Evolutionary conservation across 176 grass and related monocot species (phyloP).

Genomic region (Thalia dealbata): DNA sequence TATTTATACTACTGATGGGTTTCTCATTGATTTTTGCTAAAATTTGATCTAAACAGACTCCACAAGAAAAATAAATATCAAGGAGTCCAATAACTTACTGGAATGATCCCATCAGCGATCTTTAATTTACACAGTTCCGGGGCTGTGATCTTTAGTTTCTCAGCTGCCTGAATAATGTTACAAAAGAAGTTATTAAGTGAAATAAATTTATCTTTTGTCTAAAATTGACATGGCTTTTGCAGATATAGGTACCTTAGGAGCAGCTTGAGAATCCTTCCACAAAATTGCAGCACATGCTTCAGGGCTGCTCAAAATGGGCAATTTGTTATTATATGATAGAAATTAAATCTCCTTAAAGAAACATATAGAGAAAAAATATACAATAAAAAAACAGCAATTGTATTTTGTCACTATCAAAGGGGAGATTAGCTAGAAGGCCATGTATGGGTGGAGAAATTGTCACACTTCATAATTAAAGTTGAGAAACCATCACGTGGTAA

Average conservation of each 20-base stretch:
- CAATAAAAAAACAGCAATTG: not conserved
- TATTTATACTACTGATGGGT: too few species aligned
- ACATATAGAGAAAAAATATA: not conserved
- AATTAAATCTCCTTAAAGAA: not conserved
- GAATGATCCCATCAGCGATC: constrained; percentile 40
- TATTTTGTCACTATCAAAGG: not conserved
- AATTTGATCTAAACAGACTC: too few species aligned
- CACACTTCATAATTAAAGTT: not conserved
- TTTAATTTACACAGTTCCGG: constrained; percentile 17
- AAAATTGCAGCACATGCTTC: constrained; percentile 45
- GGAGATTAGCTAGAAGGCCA: not conserved
- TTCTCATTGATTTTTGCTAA: too few species aligned
- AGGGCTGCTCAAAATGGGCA: constrained; percentile 19
- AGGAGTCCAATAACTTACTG: constrained; percentile 14
- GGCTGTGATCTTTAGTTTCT: constrained; percentile 33
- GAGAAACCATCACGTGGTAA: not conserved
- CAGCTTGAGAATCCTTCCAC: constrained; percentile 29
- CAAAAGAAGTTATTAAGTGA: not conserved
- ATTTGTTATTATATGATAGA: not conserved
- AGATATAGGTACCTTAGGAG: constrained; percentile 27
- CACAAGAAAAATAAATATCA: not conserved
- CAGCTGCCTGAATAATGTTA: constrained; percentile 26
- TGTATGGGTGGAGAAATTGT: not conserved
- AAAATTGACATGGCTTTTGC: not conserved
- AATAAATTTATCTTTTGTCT: not conserved